These are phyloP conservation scores for Starmerella asiatica DNA, from an alignment of 805 yeast genomes.

Conservation along the genomic window DNA sequence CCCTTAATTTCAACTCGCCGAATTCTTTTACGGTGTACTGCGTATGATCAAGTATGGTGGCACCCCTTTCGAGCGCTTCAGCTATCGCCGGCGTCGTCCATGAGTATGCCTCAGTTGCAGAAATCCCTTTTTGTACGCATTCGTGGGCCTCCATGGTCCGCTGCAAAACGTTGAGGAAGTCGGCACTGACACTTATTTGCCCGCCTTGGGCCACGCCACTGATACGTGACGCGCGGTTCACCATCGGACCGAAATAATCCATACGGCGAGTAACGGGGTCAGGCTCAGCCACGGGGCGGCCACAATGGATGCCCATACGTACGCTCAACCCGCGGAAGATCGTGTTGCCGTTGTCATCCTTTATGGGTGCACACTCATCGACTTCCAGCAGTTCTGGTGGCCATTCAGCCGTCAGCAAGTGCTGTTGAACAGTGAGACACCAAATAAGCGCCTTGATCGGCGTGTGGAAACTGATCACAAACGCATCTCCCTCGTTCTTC, in stretches of 20 bases:
- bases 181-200: conserved; percentile 78
- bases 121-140: conserved; percentile 15
- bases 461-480: conserved; percentile 92
- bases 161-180: conserved; percentile 60
- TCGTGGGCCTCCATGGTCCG: conserved; percentile 34
- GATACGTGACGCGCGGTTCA: conserved; percentile 84
- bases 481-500: conserved; percentile 98
- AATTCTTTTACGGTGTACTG: conserved; percentile 56
- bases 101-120: conserved; percentile 10
- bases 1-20: conserved; percentile 85
- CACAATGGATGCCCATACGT: conserved; percentile 98
- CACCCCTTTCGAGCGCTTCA: conserved; percentile 22
- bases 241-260: conserved; percentile 99
- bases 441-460: conserved; percentile 81
- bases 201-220: conserved; percentile 97
- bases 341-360: conserved; percentile 44
- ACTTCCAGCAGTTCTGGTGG: conserved; percentile 80
- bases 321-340: conserved; percentile 85
- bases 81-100: conserved; percentile 11
- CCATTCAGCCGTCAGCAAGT: conserved; percentile 79
- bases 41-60: conserved; percentile 37
- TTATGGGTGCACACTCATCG: conserved; percentile 68
- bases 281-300: conserved; percentile 87
- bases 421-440: conserved; percentile 88
- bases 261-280: conserved; percentile 91